phyloP scores from a whole-genome alignment of 495 filamentous ascomycete genomes.

The Neurospora africana region DNA sequence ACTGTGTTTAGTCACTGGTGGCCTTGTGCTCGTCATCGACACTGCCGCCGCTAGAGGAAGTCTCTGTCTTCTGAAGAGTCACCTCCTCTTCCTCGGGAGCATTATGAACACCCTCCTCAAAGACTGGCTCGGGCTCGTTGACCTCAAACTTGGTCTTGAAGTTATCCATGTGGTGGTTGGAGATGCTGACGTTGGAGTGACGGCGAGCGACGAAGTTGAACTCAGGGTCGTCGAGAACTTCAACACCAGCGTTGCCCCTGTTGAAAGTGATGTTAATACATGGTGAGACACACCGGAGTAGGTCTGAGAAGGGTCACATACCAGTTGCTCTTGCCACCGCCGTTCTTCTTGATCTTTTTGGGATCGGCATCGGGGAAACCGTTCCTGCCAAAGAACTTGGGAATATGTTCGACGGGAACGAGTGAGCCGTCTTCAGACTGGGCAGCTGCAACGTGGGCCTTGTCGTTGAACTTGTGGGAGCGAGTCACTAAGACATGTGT shows the following conservation, averaged over 20 bases:
- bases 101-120: slow-evolving; percentile 73
- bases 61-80: slow-evolving; percentile 43
- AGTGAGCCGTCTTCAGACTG: slow-evolving; percentile 49
- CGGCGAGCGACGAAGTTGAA: slow-evolving; percentile 77
- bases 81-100: slow-evolving; percentile 36
- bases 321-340: slow-evolving; percentile 90
- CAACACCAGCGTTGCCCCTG: slow-evolving; percentile 77
- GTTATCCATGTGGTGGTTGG: slow-evolving; percentile 41
- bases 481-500: slow-evolving; percentile 63
- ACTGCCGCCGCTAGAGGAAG: slow-evolving; percentile 33
- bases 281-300: neutral
- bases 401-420: slow-evolving; percentile 57
- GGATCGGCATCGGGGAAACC: slow-evolving; percentile 75
- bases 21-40: slow-evolving; percentile 26
- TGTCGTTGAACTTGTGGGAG: slow-evolving; percentile 84
- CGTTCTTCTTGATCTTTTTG: slow-evolving; percentile 93
- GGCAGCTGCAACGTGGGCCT: slow-evolving; percentile 55
- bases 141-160: slow-evolving; percentile 87
- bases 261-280: slow-evolving; percentile 6
- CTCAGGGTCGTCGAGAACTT: slow-evolving; percentile 59
- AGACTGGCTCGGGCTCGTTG: slow-evolving; percentile 75
- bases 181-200: slow-evolving; percentile 79
- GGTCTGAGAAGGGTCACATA: slow-evolving; percentile 33
- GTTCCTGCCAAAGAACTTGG: slow-evolving; percentile 84
- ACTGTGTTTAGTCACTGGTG: slow-evolving; percentile 17